Percentiles rank a stretch among this genome's conserved stretches.
These are phyloP conservation scores for Closterium sp. DNA, from an alignment of 139 green algal species.

Conservation along the genomic window DNA sequence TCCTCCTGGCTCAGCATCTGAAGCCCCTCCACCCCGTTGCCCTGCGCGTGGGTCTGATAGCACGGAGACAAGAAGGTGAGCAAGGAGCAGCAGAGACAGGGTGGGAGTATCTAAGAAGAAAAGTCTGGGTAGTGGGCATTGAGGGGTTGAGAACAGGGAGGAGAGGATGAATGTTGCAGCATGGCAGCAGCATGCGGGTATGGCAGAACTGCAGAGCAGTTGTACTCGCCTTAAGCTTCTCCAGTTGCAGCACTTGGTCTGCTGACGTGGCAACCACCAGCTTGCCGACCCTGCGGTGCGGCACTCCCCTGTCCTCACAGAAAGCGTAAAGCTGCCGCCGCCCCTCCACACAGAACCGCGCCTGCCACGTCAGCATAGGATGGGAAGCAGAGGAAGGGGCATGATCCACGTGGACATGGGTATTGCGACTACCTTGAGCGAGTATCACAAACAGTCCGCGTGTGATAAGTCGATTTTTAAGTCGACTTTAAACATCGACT, in stretches of 20 bases:
- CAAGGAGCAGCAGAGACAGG: too few species aligned
- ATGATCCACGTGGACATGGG: background rate
- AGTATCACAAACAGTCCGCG: too few species aligned
- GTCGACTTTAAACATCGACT: too few species aligned
- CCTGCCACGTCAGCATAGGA: background rate
- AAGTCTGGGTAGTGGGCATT: too few species aligned
- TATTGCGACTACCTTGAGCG: too few species aligned
- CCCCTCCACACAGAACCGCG: constrained; percentile 29
- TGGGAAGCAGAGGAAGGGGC: background rate
- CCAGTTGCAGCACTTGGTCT: constrained; percentile 8
- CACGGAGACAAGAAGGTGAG: too few species aligned
- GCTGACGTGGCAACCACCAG: constrained; percentile 39
- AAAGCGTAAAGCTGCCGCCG: constrained; percentile 19
- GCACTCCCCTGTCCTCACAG: constrained; percentile 32
- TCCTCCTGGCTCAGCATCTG: background rate
- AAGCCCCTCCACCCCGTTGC: constrained; percentile 38
- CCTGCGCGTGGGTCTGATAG: background rate
- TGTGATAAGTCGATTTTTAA: too few species aligned
- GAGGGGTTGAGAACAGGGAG: too few species aligned
- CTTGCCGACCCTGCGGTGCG: constrained; percentile 35
- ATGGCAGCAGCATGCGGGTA: background rate
- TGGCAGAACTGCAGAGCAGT: background rate
- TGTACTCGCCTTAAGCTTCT: constrained; percentile 1
- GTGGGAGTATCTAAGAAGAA: background rate
- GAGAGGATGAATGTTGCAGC: too few species aligned